Evolutionary conservation across 192 early-diverging fungal genomes (phyloP).

Genomic region (Umbelopsis ramanniana): DNA sequence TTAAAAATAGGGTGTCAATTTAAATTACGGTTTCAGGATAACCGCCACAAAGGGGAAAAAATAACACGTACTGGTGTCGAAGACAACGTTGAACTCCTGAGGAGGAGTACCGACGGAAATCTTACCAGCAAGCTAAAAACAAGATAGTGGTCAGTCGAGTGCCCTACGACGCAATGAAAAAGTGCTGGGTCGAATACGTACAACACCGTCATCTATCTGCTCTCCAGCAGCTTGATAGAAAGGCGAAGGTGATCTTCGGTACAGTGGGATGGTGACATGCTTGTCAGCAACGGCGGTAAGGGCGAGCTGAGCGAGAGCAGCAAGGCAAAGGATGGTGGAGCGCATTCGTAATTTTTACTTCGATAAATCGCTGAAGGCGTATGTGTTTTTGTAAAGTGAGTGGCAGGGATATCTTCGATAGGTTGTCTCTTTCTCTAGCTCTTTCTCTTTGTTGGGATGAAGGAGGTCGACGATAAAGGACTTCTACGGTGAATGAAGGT

Average conservation of each 20-base stretch:
- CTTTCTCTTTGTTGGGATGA: slow-evolving; percentile 3
- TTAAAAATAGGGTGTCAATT: background rate
- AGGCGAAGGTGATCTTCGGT: slow-evolving; percentile 25
- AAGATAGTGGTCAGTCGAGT: background rate
- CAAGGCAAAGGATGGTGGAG: slow-evolving; percentile 35
- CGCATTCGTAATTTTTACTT: slow-evolving; percentile 27
- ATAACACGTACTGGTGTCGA: slow-evolving; percentile 76
- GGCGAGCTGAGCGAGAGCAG: slow-evolving; percentile 36
- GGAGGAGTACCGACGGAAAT: slow-evolving; percentile 84
- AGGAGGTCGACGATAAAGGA: background rate
- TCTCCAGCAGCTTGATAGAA: slow-evolving; percentile 27
- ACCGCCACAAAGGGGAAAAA: background rate
- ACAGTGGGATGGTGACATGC: slow-evolving; percentile 33
- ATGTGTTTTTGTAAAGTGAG: slow-evolving; percentile 13
- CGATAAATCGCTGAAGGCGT: background rate
- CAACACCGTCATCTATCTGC: slow-evolving; percentile 35
- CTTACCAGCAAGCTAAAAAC: slow-evolving; percentile 83
- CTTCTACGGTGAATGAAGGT: background rate
- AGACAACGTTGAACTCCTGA: slow-evolving; percentile 90
- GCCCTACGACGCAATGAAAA: background rate
- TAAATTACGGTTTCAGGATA: background rate
- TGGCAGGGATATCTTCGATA: background rate
- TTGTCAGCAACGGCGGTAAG: slow-evolving; percentile 34
- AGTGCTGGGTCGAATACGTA: slow-evolving; percentile 5
- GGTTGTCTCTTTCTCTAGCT: background rate